Percentiles rank a stretch among this genome's conserved stretches.
Evolutionary conservation across 768 basidiomycete species (phyloP).

Genomic region (Suillus variegatus): DNA sequence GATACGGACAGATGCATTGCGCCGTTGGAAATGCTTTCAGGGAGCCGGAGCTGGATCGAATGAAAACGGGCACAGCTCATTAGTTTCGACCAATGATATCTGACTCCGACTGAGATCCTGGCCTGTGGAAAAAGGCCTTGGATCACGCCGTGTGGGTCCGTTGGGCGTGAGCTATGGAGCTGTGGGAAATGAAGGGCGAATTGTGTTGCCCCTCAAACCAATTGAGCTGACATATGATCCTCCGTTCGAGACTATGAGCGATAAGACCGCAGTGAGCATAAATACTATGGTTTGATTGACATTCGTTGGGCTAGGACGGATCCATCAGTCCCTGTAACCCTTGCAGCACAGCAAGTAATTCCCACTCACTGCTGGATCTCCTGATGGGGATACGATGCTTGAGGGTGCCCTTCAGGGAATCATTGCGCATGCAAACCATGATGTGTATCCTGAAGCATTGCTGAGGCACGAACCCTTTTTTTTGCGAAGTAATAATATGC

Average conservation of each 20-base stretch:
- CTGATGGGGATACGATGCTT: background rate
- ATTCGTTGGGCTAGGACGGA: background rate
- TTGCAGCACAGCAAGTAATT: background rate
- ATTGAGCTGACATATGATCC: background rate
- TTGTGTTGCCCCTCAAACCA: background rate
- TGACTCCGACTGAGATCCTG: background rate
- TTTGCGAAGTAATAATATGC: constrained; percentile 1
- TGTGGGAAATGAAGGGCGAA: background rate
- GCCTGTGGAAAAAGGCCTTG: background rate
- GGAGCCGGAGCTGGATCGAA: background rate
- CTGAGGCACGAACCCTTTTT: constrained; percentile 1
- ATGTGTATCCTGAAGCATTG: background rate
- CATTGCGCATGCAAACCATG: background rate
- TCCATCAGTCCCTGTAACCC: background rate
- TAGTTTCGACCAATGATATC: background rate
- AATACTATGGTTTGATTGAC: background rate
- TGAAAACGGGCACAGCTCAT: background rate
- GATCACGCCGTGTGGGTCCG: background rate
- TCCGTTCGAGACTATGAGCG: background rate
- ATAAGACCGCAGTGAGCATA: background rate
- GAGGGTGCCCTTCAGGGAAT: background rate
- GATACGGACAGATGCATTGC: background rate
- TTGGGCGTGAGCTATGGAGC: background rate
- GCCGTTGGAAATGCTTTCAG: background rate
- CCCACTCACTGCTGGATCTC: background rate